Percentiles rank a stretch among this genome's conserved stretches.
Conservation (phyloP, 768 basidiomycete species). For the Tricholoma terreum region DNA sequence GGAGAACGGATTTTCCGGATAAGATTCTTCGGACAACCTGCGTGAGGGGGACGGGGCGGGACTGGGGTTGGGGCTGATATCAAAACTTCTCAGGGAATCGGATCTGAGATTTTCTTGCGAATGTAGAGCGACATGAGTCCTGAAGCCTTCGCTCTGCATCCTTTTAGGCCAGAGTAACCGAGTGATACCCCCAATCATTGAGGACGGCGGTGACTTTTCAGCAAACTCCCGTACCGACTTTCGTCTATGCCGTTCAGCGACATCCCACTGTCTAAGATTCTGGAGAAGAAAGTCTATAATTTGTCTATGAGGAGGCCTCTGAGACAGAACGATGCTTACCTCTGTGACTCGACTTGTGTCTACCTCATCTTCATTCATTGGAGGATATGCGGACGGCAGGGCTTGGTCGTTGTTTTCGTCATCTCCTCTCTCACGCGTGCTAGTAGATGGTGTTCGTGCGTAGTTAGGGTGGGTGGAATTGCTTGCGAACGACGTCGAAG, state of each 20-base stretch:
- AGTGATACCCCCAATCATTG: slow-evolving; percentile 57
- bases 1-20: slow-evolving; percentile 45
- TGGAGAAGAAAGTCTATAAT: slow-evolving; percentile 26
- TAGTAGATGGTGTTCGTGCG: not conserved
- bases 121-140: slow-evolving; percentile 44
- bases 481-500: not conserved
- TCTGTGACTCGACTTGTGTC: slow-evolving; percentile 72
- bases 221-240: slow-evolving; percentile 64
- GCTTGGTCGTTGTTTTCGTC: not conserved
- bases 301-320: slow-evolving; percentile 6
- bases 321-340: slow-evolving; percentile 37
- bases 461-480: not conserved
- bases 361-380: slow-evolving; percentile 58
- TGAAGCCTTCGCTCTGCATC: slow-evolving; percentile 30
- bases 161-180: slow-evolving; percentile 52
- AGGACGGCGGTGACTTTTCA: slow-evolving; percentile 24
- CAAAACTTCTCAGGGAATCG: slow-evolving; percentile 54
- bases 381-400: slow-evolving; percentile 49
- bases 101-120: slow-evolving; percentile 52
- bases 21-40: slow-evolving; percentile 18
- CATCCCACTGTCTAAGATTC: slow-evolving; percentile 79
- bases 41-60: slow-evolving; percentile 29
- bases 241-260: slow-evolving; percentile 71
- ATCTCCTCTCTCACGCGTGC: not conserved
- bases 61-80: slow-evolving; percentile 33